A percentile compares a stretch with the other conserved stretches of the same genome.
Conservation (phyloP, 768 basidiomycete species). For the Hericium coralloides region DNA sequence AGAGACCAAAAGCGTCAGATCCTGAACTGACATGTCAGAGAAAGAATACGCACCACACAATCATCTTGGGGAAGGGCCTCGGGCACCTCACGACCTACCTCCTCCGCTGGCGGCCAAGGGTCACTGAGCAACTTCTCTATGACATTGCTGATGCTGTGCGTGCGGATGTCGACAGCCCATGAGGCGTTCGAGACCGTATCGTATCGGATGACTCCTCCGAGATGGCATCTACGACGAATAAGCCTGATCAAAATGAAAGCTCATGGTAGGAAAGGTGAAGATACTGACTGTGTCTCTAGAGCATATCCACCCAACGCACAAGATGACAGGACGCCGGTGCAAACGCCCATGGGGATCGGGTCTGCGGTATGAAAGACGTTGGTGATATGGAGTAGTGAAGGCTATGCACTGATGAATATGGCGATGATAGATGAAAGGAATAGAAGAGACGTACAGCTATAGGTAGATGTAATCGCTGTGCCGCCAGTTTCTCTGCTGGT, state of each 20-base stretch:
- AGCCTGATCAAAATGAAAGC: not conserved
- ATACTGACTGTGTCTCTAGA: conserved; percentile 52
- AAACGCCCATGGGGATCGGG: conserved; percentile 83
- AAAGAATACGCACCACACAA: conserved; percentile 49
- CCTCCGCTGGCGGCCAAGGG: conserved; percentile 63
- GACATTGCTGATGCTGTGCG: conserved; percentile 69
- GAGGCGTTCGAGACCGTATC: conserved; percentile 83
- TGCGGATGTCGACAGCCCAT: conserved; percentile 80
- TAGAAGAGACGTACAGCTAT: conserved; percentile 50
- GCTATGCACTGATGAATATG: conserved; percentile 29
- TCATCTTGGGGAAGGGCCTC: conserved; percentile 44
- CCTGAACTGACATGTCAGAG: not conserved
- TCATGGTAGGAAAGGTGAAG: not conserved
- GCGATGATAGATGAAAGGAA: not conserved
- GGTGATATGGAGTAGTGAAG: conserved; percentile 65
- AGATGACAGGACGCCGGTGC: conserved; percentile 64
- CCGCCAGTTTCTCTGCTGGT: conserved; percentile 54
- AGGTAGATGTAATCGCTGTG: conserved; percentile 78
- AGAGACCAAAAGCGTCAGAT: not conserved
- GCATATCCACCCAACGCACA: conserved; percentile 86
- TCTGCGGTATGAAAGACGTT: conserved; percentile 93
- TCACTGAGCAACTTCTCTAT: conserved; percentile 64
- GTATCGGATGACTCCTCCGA: conserved; percentile 79
- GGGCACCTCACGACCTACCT: conserved; percentile 57
- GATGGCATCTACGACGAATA: conserved; percentile 56